Base-by-base conservation (phyloP, 352 stramenopile genomes). In the Thraustochytrium striatum region DNA sequence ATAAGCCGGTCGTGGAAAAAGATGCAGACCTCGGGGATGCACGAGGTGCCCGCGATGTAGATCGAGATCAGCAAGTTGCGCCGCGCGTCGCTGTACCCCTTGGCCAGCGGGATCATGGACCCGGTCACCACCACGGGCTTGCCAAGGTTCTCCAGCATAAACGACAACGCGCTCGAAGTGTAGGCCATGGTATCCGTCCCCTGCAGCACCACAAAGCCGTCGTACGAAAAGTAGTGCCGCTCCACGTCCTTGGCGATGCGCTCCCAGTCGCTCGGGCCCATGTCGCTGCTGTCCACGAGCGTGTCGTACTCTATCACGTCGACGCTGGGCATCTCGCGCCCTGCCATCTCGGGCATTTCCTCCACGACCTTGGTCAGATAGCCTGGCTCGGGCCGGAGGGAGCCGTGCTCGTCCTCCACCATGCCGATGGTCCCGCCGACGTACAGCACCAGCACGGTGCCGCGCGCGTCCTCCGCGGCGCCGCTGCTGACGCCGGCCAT, bases 181-280 rank as follows among this genome's bases (percentile, higher is more conserved):
- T 98, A 99, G 8, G 94, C 94, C 94, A 99, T 98, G 0, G 95
- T 99, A 85, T 99, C 95, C 0, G 95, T 99, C 57, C 95, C 95
- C 84, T 95, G 94, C 19, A 98, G 87, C 50, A 99, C 91, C 36
- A 99, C 95, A 83, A 99, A 99, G 44, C 87, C 88, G 83, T 97
- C 90, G 70, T 97, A 98, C 83, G 96, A 86, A 85, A 92, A 91
- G 88, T 98, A 98, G 43, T 94, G 88, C 52, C 87, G 85, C 81
- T 96, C 92, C 61, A 98, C 98, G 83, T 97, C 92, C 28, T 82
- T 84, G n/a, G 92, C 94, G 50, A 98, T 93, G 36, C 81, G 83
- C 0, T 83, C 85, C 95, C 95, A 99, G 86, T 99, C 91, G 5
- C 79, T 82, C 0, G 93, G 93, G 5, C 83, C 84, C 78, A 94